These are phyloP conservation scores for Papiliotrema laurentii DNA, from an alignment of 1,284 basidiomycete genomes.

Conservation along the genomic window DNA sequence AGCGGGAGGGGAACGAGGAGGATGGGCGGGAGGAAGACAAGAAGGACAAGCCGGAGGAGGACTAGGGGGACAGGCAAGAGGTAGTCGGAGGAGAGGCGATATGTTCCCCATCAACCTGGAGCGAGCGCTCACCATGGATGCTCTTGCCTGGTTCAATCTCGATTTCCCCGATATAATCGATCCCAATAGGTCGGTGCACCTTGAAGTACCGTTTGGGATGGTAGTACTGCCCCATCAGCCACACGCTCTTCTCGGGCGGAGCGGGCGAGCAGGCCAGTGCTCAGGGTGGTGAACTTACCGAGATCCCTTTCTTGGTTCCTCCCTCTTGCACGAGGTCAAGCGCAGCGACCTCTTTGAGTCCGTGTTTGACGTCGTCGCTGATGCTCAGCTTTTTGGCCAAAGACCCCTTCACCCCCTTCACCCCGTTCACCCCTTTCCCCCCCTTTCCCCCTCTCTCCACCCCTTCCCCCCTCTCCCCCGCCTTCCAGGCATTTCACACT, in stretches of 20 bases:
- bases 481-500: too few species aligned
- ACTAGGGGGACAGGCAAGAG: too few species aligned
- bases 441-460: too few species aligned
- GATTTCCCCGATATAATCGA: conserved; percentile 38
- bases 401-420: not conserved
- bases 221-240: conserved; percentile 25
- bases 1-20: too few species aligned
- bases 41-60: too few species aligned
- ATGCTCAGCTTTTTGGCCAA: not conserved
- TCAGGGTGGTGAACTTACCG: conserved; percentile 18
- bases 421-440: not conserved
- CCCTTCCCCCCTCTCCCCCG: too few species aligned
- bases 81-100: not conserved
- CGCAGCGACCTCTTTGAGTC: conserved; percentile 30
- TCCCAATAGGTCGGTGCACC: conserved; percentile 26
- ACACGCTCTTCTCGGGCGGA: not conserved
- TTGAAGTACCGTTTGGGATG: conserved; percentile 35
- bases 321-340: conserved; percentile 30
- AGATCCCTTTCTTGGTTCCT: conserved; percentile 33
- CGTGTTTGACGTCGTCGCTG: conserved; percentile 33
- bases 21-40: too few species aligned
- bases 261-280: not conserved
- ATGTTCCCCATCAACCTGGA: not conserved
- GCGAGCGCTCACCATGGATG: conserved; percentile 28
- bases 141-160: conserved; percentile 37